Evolutionary conservation across 768 basidiomycete species (phyloP), one percentile per base, ranked within the genome.

Genomic region (Termitomyces sp.): DNA sequence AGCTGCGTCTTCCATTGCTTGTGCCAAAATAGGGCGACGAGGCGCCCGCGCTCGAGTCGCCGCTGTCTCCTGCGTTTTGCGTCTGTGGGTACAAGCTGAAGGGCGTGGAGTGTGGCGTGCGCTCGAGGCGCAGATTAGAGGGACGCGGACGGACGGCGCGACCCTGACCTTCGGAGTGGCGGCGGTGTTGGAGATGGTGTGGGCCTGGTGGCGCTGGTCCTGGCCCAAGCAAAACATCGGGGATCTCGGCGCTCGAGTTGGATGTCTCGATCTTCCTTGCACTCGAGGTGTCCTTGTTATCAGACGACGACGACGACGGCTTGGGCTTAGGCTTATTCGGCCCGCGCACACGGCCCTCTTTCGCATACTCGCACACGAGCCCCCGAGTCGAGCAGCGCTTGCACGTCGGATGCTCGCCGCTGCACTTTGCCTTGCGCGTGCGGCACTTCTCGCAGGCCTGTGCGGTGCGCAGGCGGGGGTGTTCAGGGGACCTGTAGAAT

Each of bases 381-480:
- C 87, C 84, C 6, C 87, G 78, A 3, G 72, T 74, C 7, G 79
- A 69, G 70, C 90, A 91, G 12, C 90, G 84, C 65, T 84, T 79
- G 70, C 90, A 92, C 0, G 82, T 71, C 0, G 90, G 88, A 57
- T 86, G 85, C 39, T 89, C 86, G 44, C 90, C 89, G 63, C 83
- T 86, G 71, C 89, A 91, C 87, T 91, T 92, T 35, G 87, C 89
- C 71, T 91, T 92, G 54, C 89, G 75, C 0, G 78, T 78, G 15
- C 90, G 81, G 70, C 90, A 91, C 69, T 88, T 88, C 67, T 90
- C 86, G 72, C 89, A 91, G 3, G 89, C 89, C 67, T 90, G 89
- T 0, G 85, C 84, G 0, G 90, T 91, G 54, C 89, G 81, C 35
- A 88, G 73, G 0, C 88, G 80, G 1, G 87, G 82, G 59, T 87